A percentile compares a stretch with the other conserved stretches of the same genome.
phyloP scores from a whole-genome alignment of 495 filamentous ascomycete genomes.

The Alectoria sarmentosa region DNA sequence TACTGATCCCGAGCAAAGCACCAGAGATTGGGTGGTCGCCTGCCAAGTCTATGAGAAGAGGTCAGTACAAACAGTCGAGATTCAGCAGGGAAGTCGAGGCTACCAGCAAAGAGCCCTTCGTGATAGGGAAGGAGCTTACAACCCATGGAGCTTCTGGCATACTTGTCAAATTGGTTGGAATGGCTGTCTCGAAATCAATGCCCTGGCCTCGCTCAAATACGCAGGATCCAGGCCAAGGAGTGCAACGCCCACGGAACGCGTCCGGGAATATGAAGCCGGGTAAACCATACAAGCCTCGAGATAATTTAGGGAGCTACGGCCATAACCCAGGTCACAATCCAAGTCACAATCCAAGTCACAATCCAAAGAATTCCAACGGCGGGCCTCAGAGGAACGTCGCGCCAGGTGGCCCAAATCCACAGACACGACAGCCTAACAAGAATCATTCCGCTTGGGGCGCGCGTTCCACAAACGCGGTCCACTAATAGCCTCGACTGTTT shows the following conservation, averaged over 20 bases:
- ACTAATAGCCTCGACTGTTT: conserved; percentile 9
- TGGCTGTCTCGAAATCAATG: conserved; percentile 35
- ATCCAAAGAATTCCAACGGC: conserved; percentile 9
- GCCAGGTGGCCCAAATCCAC: conserved; percentile 3
- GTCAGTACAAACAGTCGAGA: conserved; percentile 34
- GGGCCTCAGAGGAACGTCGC: conserved; percentile 13
- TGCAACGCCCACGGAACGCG: conserved; percentile 13
- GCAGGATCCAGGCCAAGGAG: conserved; percentile 4
- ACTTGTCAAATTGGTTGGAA: conserved; percentile 39
- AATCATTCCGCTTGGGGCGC: conserved; percentile 17
- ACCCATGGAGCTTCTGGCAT: conserved; percentile 19
- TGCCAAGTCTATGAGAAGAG: conserved; percentile 40
- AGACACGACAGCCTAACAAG: conserved; percentile 9
- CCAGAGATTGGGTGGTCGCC: conserved; percentile 46
- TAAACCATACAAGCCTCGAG: conserved; percentile 22
- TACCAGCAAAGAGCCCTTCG: conserved; percentile 23
- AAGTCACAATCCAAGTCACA: conserved; percentile 2
- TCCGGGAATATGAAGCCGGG: conserved; percentile 11
- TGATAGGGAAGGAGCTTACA: conserved; percentile 3
- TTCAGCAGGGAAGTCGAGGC: conserved; percentile 24
- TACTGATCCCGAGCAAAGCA: conserved; percentile 56
- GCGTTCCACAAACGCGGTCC: conserved; percentile 11
- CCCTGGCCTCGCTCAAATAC: conserved; percentile 31
- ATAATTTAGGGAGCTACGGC: conserved; percentile 17
- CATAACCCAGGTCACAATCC: background rate